Conservation (phyloP, 2,329 filamentous ascomycete genomes). For the Furcasterigmium furcatum region DNA sequence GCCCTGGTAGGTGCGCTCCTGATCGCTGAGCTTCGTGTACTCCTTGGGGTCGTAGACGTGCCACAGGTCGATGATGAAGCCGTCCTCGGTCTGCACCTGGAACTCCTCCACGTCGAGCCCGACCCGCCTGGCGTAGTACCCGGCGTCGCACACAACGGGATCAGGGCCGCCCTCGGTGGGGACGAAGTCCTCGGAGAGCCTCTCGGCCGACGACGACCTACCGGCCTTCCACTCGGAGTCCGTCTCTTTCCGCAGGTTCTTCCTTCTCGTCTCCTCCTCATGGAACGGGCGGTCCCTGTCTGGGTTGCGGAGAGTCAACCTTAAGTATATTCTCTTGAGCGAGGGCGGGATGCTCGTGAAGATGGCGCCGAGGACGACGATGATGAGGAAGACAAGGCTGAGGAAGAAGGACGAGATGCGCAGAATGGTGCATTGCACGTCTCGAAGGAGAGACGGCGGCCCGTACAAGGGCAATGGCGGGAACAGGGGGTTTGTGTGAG, state of each 20-base stretch:
- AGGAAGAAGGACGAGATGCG: conserved; percentile 69
- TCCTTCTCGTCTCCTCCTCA: conserved; percentile 65
- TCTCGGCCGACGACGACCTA: conserved; percentile 25
- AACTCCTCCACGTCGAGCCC: conserved; percentile 83
- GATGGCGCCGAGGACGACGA: conserved; percentile 72
- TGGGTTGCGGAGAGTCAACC: conserved; percentile 57
- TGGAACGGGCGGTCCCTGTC: conserved; percentile 64
- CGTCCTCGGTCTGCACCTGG: conserved; percentile 88
- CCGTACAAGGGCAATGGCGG: conserved; percentile 82
- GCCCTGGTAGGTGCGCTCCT: conserved; percentile 50
- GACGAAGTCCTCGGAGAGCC: conserved; percentile 47
- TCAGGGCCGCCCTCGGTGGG: conserved; percentile 81
- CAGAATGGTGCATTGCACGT: conserved; percentile 64
- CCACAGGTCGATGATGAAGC: conserved; percentile 85
- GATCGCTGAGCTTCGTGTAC: conserved; percentile 37
- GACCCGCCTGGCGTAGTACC: conserved; percentile 83
- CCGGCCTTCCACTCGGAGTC: conserved; percentile 60
- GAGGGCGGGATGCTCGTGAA: conserved; percentile 61
- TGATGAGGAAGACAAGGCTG: conserved; percentile 71
- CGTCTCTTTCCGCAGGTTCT: conserved; percentile 50
- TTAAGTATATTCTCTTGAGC: conserved; percentile 44
- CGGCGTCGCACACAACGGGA: conserved; percentile 72
- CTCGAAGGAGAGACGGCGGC: conserved; percentile 63
- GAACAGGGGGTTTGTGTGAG: conserved; percentile 76
- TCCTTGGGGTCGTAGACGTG: conserved; percentile 77